Percentiles rank a stretch among this genome's conserved stretches.
Conservation (phyloP, 2,329 filamentous ascomycete species). For the Cytospora mali region DNA sequence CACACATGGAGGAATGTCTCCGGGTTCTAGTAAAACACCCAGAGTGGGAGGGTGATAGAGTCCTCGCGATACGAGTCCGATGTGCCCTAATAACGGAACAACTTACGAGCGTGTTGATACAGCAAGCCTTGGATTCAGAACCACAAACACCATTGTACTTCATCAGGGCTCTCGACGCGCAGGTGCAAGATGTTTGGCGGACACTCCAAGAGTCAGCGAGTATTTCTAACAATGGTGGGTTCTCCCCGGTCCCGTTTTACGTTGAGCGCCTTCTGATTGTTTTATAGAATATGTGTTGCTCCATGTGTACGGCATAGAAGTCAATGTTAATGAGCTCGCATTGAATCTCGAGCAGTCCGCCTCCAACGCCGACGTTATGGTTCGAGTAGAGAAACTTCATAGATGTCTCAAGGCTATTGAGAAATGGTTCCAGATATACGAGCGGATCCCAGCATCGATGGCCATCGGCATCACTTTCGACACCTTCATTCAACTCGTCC, state of each 20-base stretch:
- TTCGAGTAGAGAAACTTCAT: constrained; percentile 34
- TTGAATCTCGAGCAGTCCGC: constrained; percentile 28
- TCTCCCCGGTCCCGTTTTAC: background rate
- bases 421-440: constrained; percentile 40
- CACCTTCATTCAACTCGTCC: constrained; percentile 40
- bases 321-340: constrained; percentile 43
- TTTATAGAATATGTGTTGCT: constrained; percentile 32
- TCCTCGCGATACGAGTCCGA: constrained; percentile 48
- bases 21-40: constrained; percentile 46
- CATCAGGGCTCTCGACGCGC: constrained; percentile 32
- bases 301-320: constrained; percentile 41
- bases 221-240: constrained; percentile 31
- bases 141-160: constrained; percentile 32
- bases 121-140: constrained; percentile 18
- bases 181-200: constrained; percentile 33
- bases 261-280: constrained; percentile 20
- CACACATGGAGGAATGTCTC: constrained; percentile 61
- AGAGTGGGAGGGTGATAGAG: constrained; percentile 52
- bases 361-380: constrained; percentile 5
- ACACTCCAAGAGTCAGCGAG: constrained; percentile 30
- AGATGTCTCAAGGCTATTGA: constrained; percentile 36
- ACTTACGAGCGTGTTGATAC: constrained; percentile 24
- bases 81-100: constrained; percentile 46
- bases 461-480: constrained; percentile 40
- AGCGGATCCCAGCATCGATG: constrained; percentile 34